These are phyloP conservation scores for Zhuliangozyma parablackwelliae DNA, from an alignment of 1,139 yeast genomes.

Conservation along the genomic window DNA sequence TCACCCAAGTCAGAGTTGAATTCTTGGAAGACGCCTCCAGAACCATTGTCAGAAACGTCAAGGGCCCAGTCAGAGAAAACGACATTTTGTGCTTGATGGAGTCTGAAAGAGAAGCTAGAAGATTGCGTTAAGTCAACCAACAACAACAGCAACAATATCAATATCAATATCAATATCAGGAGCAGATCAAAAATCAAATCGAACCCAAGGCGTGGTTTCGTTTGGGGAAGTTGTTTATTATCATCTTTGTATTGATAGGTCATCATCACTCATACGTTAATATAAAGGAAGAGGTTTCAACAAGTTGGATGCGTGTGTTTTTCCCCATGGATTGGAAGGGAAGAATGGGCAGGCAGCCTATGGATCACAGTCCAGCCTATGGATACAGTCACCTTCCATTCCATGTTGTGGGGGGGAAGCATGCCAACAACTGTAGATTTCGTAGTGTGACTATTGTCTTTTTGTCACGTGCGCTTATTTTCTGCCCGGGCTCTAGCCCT, in stretches of 20 bases:
- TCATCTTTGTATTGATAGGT: not conserved
- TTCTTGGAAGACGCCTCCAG: slow-evolving; percentile 97
- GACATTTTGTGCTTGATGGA: slow-evolving; percentile 99
- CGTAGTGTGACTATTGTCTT: too few species aligned
- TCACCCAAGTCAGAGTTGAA: slow-evolving; percentile 99
- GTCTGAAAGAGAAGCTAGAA: slow-evolving; percentile 99
- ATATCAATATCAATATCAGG: not conserved
- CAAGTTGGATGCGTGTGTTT: too few species aligned
- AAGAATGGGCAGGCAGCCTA: too few species aligned
- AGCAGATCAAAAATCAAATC: not conserved
- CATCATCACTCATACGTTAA: not conserved
- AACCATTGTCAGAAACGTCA: slow-evolving; percentile 99
- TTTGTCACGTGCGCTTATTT: too few species aligned
- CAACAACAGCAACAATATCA: not conserved
- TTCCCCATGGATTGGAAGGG: too few species aligned
- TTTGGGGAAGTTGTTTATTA: not conserved
- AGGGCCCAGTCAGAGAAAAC: slow-evolving; percentile 99
- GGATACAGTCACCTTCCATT: too few species aligned
- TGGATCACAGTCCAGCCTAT: too few species aligned
- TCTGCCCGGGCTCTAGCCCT: too few species aligned
- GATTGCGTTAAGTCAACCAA: slow-evolving; percentile 38
- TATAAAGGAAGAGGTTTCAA: not conserved
- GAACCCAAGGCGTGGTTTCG: not conserved
- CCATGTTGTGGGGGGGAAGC: too few species aligned
- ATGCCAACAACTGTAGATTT: too few species aligned